These are phyloP conservation scores for Apophysomyces variabilis DNA, from an alignment of 371 early-diverging fungal species.

Conservation along the genomic window DNA sequence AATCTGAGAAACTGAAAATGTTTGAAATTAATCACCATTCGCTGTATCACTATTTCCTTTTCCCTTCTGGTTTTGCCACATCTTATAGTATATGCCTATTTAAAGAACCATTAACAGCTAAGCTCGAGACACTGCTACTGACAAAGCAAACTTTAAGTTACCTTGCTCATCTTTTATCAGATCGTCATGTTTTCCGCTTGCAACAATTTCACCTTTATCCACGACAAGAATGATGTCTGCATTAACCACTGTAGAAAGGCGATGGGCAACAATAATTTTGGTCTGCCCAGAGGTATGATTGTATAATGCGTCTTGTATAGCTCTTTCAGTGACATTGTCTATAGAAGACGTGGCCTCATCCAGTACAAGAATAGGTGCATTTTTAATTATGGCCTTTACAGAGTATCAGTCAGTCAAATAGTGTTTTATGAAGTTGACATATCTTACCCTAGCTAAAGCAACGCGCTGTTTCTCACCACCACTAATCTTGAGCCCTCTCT, in stretches of 20 bases:
- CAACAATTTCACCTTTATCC: conserved; percentile 66
- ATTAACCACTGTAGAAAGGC: conserved; percentile 73
- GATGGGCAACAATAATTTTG: conserved; percentile 90
- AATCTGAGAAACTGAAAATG: no score
- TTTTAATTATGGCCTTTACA: conserved; percentile 76
- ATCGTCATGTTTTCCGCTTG: conserved; percentile 63
- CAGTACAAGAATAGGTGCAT: conserved; percentile 60
- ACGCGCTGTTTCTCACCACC: conserved; percentile 68
- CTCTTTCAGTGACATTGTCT: conserved; percentile 65
- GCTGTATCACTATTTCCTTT: no score
- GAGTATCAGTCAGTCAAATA: conserved; percentile 34
- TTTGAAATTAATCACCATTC: no score
- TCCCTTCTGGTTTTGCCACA: no score
- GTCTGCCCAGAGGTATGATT: conserved; percentile 71
- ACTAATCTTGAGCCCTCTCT: conserved; percentile 57
- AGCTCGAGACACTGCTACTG: no score
- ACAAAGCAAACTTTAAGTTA: no score
- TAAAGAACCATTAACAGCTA: no score
- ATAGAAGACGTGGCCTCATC: conserved; percentile 71
- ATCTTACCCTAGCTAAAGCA: no score
- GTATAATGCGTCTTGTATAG: conserved; percentile 78
- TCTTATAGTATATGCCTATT: no score
- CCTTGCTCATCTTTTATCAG: no score
- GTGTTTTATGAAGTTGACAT: no score
- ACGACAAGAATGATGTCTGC: conserved; percentile 82